Evolutionary conservation across 306 rosid species (phyloP), one percentile per base, ranked within the genome.

Genomic region (Corylus americana): DNA sequence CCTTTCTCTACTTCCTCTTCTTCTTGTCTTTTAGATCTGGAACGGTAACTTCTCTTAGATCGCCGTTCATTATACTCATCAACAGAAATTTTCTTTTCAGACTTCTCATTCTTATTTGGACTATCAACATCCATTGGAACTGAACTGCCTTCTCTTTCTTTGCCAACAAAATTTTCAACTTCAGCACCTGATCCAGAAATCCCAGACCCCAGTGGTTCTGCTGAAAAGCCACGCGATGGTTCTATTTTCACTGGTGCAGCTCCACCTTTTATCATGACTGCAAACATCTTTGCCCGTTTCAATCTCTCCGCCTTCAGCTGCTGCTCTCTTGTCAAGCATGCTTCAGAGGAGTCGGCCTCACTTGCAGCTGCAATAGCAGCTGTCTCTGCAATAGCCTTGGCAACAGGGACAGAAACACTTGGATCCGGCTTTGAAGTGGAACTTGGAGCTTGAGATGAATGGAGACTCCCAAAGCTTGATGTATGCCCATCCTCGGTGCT

Each of bases 251-350:
- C 55, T 17, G 92, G 85, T 57, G 87, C 91, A 76, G 73, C 81
- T 66, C 95, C 86, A 76, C 83, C 64, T 76, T 93, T 90, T 73
- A 93, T 73, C 93, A 93, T 93, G 79, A 88, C 90, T 49, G 97
- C 90, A 86, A 93, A 93, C 90, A 87, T 88, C 84, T 90, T 91
- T 31, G 98, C 97, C 58, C 97, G 90, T 89, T 89, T 93, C 87
- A 93, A 85, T 79, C 98, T 91, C 88, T 91, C 98, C 6, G 95
- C 92, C 82, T 88, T 93, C 55, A 91, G 84, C 84, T 87, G 91
- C 86, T 90, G 90, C 85, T 91, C 93, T 82, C 80, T 87, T 73
- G 93, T 84, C 91, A 89, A 83, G 51, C 85, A 87, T 86, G 90
- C 92, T 87, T 93, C 93, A 67, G 93, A 93, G 77, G 93, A 93